Evolutionary conservation across 345 rosid species (phyloP), one percentile per base, ranked within the genome.

Genomic region (Gossypium ekmanianum): DNA sequence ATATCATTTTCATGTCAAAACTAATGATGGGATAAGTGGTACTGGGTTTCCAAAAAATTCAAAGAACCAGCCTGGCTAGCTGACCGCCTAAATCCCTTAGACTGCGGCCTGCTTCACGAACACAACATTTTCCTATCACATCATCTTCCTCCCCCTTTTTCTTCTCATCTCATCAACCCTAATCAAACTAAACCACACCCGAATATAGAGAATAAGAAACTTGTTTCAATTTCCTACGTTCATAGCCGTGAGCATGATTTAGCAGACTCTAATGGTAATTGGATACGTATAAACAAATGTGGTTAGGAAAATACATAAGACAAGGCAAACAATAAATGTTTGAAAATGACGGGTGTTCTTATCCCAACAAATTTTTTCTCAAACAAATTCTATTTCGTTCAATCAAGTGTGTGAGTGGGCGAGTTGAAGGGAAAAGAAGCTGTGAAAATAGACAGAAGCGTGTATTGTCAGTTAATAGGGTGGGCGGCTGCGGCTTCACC

Each of bases 81-180:
- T 57, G 7, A 11, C 62, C 3, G 27, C 52, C 29, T 27, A 12
- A 66, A 66, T 66, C 70, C 70, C 70, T 44, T 66, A 66, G 34
- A 66, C 54, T 66, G 70, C 70, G 70, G 70, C 52, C 52, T 66
- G 14, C 54, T 65, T 65, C 51, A n/a, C 18, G 51, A 65, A 41
- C 70, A 20, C 52, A 65, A 44, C 70, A 6, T 11, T 18, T n/a
- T 44, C 2, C 70, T 11, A 44, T 66, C 70, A 20, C 70, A 66
- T 66, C 70, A 66, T 26, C n/a, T 44, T 66, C 22, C 2, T 8
- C 9, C 3, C 4, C 3, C 27, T 20, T 9, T 6, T 8, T 61
- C 22, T 61, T 61, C 43, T 27, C 27, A 61, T 12, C 43, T 61
- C 16, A 27, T 61, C 41, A 61, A 61, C 29, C 64, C 51, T 47